These are phyloP conservation scores for Hibiscus mutabilis DNA, from an alignment of 345 rosid species.

Conservation along the genomic window DNA sequence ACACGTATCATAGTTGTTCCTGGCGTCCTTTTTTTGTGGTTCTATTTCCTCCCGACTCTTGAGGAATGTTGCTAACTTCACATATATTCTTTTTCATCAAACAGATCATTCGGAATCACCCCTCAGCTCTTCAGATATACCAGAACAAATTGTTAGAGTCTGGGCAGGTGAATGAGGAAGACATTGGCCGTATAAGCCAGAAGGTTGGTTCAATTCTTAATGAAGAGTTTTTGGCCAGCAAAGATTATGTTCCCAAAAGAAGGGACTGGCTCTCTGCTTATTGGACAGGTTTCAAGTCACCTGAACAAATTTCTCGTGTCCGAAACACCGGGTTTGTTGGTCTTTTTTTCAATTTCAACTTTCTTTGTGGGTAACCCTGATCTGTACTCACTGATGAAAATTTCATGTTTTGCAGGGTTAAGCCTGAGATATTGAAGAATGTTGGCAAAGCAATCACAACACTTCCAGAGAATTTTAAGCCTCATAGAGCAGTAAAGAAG, in stretches of 20 bases:
- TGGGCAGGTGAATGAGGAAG: constrained; percentile 50
- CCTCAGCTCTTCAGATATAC: constrained; percentile 61
- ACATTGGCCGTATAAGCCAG: constrained; percentile 42
- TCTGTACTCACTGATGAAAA: neutral
- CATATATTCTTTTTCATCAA: constrained; percentile 6
- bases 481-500: constrained; percentile 72
- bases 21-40: neutral
- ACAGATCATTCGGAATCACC: constrained; percentile 66
- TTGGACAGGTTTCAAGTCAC: constrained; percentile 78
- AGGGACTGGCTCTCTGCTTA: constrained; percentile 84
- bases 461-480: constrained; percentile 63
- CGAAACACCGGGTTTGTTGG: constrained; percentile 60
- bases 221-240: constrained; percentile 65
- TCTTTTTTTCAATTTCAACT: neutral
- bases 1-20: neutral
- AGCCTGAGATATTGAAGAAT: constrained; percentile 75
- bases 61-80: neutral
- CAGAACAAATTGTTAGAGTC: constrained; percentile 56
- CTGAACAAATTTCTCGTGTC: constrained; percentile 69
- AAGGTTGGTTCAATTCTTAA: constrained; percentile 60
- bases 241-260: constrained; percentile 57
- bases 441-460: constrained; percentile 68
- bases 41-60: neutral
- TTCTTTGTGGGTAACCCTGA: neutral
- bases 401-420: constrained; percentile 43